Percentiles rank a stretch among this genome's conserved stretches.
These are phyloP conservation scores for Isabelozyma heimii DNA, from an alignment of 805 yeast genomes.

Conservation along the genomic window DNA sequence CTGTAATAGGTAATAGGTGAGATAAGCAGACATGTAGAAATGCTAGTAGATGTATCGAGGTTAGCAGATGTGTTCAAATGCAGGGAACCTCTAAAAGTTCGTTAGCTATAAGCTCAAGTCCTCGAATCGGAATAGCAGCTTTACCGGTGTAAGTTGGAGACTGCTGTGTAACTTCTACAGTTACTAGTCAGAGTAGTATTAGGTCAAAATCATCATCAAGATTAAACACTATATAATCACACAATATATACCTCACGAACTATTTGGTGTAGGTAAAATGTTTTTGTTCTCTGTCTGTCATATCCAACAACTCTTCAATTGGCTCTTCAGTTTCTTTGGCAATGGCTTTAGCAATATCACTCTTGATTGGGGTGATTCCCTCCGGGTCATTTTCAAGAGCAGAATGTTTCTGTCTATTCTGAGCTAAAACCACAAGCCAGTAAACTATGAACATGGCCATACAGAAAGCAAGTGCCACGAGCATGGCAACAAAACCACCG, in stretches of 20 bases:
- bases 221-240: too few species aligned
- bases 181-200: too few species aligned
- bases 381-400: conserved; percentile 38
- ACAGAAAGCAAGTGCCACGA: conserved; percentile 16
- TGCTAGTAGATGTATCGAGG: too few species aligned
- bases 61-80: too few species aligned
- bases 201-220: too few species aligned
- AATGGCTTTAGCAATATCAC: conserved; percentile 53
- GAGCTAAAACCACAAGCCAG: conserved; percentile 9
- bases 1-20: too few species aligned
- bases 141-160: too few species aligned
- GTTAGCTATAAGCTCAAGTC: too few species aligned
- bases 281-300: conserved; percentile 17
- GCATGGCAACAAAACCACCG: conserved; percentile 18
- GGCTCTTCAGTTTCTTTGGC: conserved; percentile 54
- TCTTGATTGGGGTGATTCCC: conserved; percentile 51
- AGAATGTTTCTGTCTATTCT: conserved; percentile 11
- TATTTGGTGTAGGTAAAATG: conserved; percentile 16
- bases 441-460: conserved; percentile 8
- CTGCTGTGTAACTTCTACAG: too few species aligned
- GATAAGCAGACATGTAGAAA: too few species aligned
- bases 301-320: conserved; percentile 33
- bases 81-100: too few species aligned
- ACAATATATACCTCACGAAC: background rate
- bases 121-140: too few species aligned